phyloP scores from a whole-genome alignment of 78 protist species.

The Dictyostelium intermedium region DNA sequence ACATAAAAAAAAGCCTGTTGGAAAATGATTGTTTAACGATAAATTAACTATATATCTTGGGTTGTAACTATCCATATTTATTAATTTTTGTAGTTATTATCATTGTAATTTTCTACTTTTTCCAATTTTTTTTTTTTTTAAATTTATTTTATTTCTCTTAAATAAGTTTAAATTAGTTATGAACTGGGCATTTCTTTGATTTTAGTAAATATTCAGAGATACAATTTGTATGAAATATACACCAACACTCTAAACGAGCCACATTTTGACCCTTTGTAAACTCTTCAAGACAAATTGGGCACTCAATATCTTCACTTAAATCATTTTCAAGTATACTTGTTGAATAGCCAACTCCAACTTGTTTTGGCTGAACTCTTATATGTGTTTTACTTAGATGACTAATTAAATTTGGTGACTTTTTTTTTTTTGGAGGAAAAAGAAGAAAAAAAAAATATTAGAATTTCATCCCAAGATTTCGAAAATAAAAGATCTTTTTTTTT shows the following conservation, averaged over 20 bases:
- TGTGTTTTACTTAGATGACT: conserved; percentile 68
- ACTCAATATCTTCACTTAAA: conserved; percentile 39
- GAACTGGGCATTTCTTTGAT: conserved; percentile 62
- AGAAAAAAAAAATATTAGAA: too few species aligned
- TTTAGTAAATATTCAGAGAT: conserved; percentile 1
- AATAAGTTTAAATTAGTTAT: conserved; percentile 11
- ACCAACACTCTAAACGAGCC: conserved; percentile 71
- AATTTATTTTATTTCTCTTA: not conserved
- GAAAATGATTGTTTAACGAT: too few species aligned
- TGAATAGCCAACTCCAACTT: conserved; percentile 69
- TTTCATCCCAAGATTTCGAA: too few species aligned
- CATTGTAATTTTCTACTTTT: not conserved
- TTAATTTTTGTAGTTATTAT: not conserved
- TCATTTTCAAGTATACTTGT: conserved; percentile 34
- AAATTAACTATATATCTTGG: not conserved
- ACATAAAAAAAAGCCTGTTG: not conserved
- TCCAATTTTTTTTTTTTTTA: not conserved
- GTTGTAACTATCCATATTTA: not conserved
- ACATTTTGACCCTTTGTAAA: conserved; percentile 39
- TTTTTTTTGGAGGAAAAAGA: not conserved
- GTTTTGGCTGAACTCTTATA: conserved; percentile 21
- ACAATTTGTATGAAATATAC: conserved; percentile 60
- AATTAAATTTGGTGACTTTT: conserved; percentile 26
- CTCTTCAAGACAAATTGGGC: conserved; percentile 72
- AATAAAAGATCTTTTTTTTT: too few species aligned